Conservation (phyloP, 148 eudicot genomes). For the Pouteria glomerata region DNA sequence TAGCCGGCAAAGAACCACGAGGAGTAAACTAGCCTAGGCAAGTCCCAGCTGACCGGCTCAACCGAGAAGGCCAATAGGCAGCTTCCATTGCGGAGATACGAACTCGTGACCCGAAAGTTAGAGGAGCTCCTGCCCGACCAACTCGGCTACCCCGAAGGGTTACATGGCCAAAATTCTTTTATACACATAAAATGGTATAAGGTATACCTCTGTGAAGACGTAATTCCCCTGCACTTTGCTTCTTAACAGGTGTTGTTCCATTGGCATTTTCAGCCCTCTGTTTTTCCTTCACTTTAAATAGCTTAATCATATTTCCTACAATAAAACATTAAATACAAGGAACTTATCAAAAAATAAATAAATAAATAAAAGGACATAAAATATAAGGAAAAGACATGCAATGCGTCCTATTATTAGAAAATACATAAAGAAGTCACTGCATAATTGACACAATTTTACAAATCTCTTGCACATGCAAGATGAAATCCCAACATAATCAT, state of each 20-base stretch:
- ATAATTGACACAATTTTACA: background rate
- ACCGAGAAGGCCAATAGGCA: too few species aligned
- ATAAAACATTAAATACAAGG: background rate
- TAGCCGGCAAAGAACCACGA: too few species aligned
- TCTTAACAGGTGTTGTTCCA: conserved; percentile 62
- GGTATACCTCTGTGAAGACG: conserved; percentile 69
- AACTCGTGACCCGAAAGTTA: too few species aligned
- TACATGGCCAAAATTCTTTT: too few species aligned
- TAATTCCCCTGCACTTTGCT: conserved; percentile 83
- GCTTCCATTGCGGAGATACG: too few species aligned
- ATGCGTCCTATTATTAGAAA: background rate
- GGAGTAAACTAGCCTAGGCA: too few species aligned
- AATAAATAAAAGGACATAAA: background rate
- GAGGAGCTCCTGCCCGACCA: too few species aligned
- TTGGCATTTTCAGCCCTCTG: conserved; percentile 70
- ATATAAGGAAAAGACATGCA: background rate
- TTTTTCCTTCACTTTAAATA: conserved; percentile 76
- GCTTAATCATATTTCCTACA: conserved; percentile 67
- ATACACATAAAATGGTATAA: background rate
- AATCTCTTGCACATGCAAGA: background rate
- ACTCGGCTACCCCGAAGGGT: too few species aligned
- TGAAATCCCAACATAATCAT: background rate
- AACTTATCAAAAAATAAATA: background rate
- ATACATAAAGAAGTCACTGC: background rate
- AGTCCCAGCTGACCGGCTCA: too few species aligned